Evolutionary conservation across 176 grass and related monocot genomes (phyloP).

Genomic region (Aegilops umbellulata): DNA sequence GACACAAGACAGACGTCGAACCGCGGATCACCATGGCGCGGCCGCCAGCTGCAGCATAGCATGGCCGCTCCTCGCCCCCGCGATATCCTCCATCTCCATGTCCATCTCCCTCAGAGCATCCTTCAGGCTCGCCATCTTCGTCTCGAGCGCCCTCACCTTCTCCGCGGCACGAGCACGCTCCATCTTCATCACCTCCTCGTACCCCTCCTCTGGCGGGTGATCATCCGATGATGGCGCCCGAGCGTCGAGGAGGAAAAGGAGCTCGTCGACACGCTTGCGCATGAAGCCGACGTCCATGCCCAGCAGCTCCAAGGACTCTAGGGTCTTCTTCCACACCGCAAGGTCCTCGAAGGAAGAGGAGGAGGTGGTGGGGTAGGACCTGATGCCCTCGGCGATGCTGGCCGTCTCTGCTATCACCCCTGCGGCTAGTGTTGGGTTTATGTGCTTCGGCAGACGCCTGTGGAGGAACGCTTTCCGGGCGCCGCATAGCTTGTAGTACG

Average conservation of each 20-base stretch:
- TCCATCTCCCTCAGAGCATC: slow-evolving; percentile 1
- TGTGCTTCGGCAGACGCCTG: background rate
- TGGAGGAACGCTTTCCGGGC: background rate
- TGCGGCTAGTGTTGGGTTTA: background rate
- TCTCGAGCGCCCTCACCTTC: slow-evolving; percentile 9
- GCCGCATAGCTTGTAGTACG: slow-evolving; percentile 31
- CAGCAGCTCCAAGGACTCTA: background rate
- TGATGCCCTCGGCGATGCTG: background rate
- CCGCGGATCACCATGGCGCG: slow-evolving; percentile 23
- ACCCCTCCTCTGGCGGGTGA: background rate
- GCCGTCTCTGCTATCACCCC: background rate
- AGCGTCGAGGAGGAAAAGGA: background rate
- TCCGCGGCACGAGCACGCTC: background rate
- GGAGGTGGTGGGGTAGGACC: background rate
- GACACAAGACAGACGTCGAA: background rate
- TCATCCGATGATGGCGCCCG: background rate
- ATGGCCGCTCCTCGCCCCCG: background rate
- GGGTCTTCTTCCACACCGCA: background rate
- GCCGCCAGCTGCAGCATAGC: background rate
- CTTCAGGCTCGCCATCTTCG: background rate
- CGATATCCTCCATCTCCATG: slow-evolving; percentile 19
- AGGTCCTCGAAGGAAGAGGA: background rate
- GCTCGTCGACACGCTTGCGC: background rate
- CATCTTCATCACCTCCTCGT: background rate
- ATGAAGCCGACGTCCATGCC: background rate